Evolutionary conservation across 1,139 yeast genomes (phyloP).

Genomic region (Taphrina deformans): DNA sequence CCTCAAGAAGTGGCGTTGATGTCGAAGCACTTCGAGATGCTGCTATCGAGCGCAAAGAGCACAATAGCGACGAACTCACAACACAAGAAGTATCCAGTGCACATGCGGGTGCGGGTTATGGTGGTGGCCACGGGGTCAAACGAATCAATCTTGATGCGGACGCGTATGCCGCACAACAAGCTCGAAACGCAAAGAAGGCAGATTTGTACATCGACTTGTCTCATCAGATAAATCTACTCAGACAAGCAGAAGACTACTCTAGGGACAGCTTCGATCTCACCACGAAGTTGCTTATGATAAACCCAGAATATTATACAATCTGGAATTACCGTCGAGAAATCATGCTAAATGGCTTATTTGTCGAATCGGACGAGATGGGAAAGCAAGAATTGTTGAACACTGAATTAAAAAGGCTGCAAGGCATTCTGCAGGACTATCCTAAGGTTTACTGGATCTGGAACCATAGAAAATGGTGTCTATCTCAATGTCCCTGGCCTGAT

Average conservation of each 20-base stretch:
- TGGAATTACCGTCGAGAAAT: constrained; percentile 91
- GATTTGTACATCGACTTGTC: background rate
- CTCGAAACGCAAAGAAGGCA: constrained; percentile 19
- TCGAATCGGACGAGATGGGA: constrained; percentile 29
- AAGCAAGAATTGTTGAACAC: constrained; percentile 51
- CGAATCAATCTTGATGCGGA: constrained; percentile 13
- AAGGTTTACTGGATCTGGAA: constrained; percentile 97
- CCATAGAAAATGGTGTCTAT: constrained; percentile 82
- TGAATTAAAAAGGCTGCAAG: constrained; percentile 65
- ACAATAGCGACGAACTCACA: background rate
- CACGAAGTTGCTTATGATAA: constrained; percentile 58
- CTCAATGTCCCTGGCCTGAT: constrained; percentile 55
- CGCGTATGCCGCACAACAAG: constrained; percentile 11
- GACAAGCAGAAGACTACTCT: constrained; percentile 36
- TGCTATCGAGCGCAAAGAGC: background rate
- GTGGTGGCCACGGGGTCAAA: constrained; percentile 31
- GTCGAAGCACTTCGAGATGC: constrained; percentile 1
- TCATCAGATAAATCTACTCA: background rate
- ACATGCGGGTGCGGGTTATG: constrained; percentile 6
- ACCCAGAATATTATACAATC: constrained; percentile 84
- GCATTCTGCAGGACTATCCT: constrained; percentile 65
- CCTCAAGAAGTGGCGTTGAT: constrained; percentile 7
- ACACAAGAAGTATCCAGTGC: background rate
- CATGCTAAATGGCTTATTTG: constrained; percentile 48
- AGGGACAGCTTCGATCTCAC: constrained; percentile 55